Conservation (phyloP, 164 flowering plant genomes). For the Hamamelis virginiana region DNA sequence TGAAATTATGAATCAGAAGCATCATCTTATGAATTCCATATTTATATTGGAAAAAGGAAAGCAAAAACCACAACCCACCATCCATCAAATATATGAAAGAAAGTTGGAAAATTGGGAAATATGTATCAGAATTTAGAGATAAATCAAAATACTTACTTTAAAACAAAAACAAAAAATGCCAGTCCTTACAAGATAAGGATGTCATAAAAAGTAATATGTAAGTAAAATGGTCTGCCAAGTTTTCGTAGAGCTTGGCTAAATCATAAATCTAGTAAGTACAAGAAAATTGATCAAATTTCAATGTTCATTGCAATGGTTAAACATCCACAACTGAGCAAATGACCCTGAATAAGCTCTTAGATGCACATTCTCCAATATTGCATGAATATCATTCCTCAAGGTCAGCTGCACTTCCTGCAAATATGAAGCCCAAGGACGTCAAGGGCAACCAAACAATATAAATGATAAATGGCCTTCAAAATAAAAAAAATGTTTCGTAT, state of each 20-base stretch:
- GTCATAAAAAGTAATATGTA: neutral
- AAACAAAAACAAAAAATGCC: neutral
- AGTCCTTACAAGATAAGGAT: neutral
- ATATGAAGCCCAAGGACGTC: slow-evolving; percentile 25
- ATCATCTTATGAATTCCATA: neutral
- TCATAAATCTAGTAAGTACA: neutral
- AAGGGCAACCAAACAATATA: slow-evolving; percentile 11
- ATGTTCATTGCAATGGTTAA: neutral
- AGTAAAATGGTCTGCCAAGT: slow-evolving; percentile 1
- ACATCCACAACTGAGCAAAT: slow-evolving; percentile 2
- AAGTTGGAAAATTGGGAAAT: neutral
- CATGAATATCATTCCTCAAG: slow-evolving; percentile 11
- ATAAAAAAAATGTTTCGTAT: neutral
- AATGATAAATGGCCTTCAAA: neutral
- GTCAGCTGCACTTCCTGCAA: slow-evolving; percentile 26
- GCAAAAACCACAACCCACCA: neutral
- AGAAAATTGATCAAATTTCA: neutral
- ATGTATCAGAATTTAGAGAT: neutral
- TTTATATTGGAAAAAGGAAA: neutral
- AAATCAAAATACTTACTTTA: neutral
- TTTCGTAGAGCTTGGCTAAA: slow-evolving; percentile 3
- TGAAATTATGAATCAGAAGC: neutral
- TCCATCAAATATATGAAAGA: neutral
- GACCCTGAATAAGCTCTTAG: neutral
- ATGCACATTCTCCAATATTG: slow-evolving; percentile 7